Evolutionary conservation across 2,329 filamentous ascomycete species (phyloP), one percentile per base, ranked within the genome.

Genomic region (Ophiostoma triangulosporum): DNA sequence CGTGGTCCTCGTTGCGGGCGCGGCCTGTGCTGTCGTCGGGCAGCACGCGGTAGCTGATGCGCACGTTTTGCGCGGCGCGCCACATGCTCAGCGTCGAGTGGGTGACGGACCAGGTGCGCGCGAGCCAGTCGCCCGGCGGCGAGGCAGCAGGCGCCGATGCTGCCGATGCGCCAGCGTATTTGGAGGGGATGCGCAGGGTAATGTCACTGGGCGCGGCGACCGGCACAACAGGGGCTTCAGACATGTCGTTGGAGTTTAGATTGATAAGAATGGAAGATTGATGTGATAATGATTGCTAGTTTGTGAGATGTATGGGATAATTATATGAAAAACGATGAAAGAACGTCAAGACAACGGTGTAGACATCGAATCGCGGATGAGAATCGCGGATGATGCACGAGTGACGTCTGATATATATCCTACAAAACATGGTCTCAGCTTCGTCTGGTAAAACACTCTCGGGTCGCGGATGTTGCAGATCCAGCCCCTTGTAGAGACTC

Each of bases 81-180:
- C 88, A 94, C 84, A 93, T 89, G 58, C 77, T 70, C 11, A 89
- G 78, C 5, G 84, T 87, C 4, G 81, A 86, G 69, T 88, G 83
- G 11, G 84, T 86, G 54, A 89, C 83, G 60, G 77, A 70, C 85
- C 85, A 89, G 56, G 79, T 85, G 56, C 81, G 73, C 51, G 73
- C 68, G 46, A 88, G 76, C 74, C 77, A 86, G 54, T 74, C 66
- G 26, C 80, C 65, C 3, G 76, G 63, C 4, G 81, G 80, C 1
- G 70, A 58, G 14, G 65, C 56, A 64, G 26, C 9, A 32, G 64
- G 56, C 53, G 26, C 57, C 58, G 24, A 63, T 57, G 36, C 59
- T 29, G 55, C 60, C 50, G 56, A 11, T 3, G 56, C 5, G 56
- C 31, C 12, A 0, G 1, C n/a, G 62, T 78, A 78, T 60, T 74